Conservation (phyloP, 805 yeast species). For the Candida orba region DNA sequence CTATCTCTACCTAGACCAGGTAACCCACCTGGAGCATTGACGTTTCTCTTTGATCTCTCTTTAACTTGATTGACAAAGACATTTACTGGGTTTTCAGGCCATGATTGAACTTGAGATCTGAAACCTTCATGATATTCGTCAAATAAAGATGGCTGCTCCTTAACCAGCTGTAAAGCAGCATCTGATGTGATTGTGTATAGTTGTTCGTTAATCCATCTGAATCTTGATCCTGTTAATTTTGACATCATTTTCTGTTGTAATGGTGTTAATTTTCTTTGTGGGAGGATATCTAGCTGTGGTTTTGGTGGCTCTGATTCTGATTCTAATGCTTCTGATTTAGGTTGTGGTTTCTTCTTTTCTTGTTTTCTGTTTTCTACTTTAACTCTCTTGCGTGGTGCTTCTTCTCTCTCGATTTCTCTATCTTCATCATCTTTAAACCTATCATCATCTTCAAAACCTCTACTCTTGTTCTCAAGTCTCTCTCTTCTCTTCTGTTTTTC, state of each 20-base stretch:
- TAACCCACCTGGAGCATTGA: conserved; percentile 93
- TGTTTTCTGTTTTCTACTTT: conserved; percentile 1
- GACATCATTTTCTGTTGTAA: conserved; percentile 94
- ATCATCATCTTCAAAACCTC: background rate
- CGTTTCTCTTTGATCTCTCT: conserved; percentile 50
- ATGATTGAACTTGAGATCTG: conserved; percentile 86
- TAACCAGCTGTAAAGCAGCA: conserved; percentile 64
- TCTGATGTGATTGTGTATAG: conserved; percentile 81
- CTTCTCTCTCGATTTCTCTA: background rate
- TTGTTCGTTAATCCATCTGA: conserved; percentile 97
- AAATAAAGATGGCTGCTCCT: conserved; percentile 79
- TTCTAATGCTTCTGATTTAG: background rate
- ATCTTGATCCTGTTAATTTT: conserved; percentile 88
- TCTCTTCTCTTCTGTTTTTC: conserved; percentile 6
- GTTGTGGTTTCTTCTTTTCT: background rate
- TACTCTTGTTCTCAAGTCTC: background rate
- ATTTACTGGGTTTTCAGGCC: conserved; percentile 99
- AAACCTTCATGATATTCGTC: conserved; percentile 96
- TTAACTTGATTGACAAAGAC: conserved; percentile 71
- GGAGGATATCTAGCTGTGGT: conserved; percentile 16
- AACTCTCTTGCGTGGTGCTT: background rate
- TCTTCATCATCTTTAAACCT: background rate
- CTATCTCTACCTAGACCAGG: conserved; percentile 54
- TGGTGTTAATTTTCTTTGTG: conserved; percentile 59
- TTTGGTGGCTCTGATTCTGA: conserved; percentile 8